These are phyloP conservation scores for Coniochaeta hoffmannii DNA, from an alignment of 2,329 filamentous ascomycete genomes.

Conservation along the genomic window DNA sequence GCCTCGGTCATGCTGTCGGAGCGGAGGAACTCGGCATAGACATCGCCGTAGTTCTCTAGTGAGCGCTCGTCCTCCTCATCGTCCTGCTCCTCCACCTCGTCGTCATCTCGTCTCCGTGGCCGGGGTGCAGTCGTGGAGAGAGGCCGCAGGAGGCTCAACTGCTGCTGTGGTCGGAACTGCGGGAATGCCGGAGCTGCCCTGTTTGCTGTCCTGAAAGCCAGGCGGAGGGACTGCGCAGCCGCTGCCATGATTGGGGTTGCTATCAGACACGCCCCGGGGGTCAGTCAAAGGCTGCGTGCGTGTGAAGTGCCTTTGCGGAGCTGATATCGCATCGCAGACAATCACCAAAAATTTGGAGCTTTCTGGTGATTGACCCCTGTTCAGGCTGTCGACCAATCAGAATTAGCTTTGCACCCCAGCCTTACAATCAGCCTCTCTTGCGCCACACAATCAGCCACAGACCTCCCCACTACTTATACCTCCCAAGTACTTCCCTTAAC, in stretches of 20 bases:
- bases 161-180: background rate
- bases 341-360: background rate
- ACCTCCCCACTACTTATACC: background rate
- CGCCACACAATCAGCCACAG: background rate
- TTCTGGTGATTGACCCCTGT: background rate
- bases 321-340: background rate
- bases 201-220: constrained; percentile 27
- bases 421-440: background rate
- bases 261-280: background rate
- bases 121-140: constrained; percentile 15
- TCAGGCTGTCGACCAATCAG: background rate
- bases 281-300: background rate
- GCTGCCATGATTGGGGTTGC: constrained; percentile 27
- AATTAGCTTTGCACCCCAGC: background rate
- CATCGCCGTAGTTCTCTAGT: constrained; percentile 11
- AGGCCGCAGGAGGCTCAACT: constrained; percentile 5
- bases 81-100: constrained; percentile 4
- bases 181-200: constrained; percentile 10
- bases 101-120: constrained; percentile 5
- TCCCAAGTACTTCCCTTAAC: background rate
- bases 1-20: constrained; percentile 15
- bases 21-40: constrained; percentile 6
- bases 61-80: constrained; percentile 5
- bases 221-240: constrained; percentile 30
- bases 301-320: background rate